A percentile compares a stretch with the other conserved stretches of the same genome.
phyloP scores from a whole-genome alignment of 495 filamentous ascomycete species.

The Neurospora sp. region DNA sequence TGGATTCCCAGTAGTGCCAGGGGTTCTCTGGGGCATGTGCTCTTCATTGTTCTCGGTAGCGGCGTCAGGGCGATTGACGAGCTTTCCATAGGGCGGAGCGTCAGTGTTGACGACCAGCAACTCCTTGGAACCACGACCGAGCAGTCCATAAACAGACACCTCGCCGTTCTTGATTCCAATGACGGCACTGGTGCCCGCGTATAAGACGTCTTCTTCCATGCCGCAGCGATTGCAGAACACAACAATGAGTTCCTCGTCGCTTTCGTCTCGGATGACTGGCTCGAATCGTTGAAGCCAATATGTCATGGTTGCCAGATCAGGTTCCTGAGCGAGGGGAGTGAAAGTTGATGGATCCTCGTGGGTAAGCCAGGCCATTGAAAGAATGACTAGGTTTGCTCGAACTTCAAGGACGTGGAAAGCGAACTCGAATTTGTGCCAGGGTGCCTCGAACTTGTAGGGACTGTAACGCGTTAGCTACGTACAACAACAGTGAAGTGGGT shows the following conservation, averaged over 20 bases:
- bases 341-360: conserved; percentile 38
- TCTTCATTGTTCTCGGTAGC: not conserved
- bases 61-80: conserved; percentile 13
- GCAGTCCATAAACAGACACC: conserved; percentile 54
- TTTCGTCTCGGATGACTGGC: conserved; percentile 54
- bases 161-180: conserved; percentile 62
- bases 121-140: conserved; percentile 56
- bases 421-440: conserved; percentile 77
- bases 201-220: conserved; percentile 55
- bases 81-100: conserved; percentile 16
- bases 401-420: conserved; percentile 59
- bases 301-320: conserved; percentile 70
- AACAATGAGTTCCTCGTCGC: conserved; percentile 56
- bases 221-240: conserved; percentile 81
- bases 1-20: not conserved
- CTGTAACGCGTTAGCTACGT: conserved; percentile 4
- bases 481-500: not conserved
- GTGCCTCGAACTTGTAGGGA: conserved; percentile 53
- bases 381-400: conserved; percentile 59
- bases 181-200: conserved; percentile 84
- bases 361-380: conserved; percentile 88
- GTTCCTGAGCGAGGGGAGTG: conserved; percentile 36
- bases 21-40: not conserved
- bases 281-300: conserved; percentile 81
- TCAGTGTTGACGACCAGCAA: conserved; percentile 56